Base-by-base conservation (phyloP, 2,329 filamentous ascomycete species). In the Cladosporium sp. region DNA sequence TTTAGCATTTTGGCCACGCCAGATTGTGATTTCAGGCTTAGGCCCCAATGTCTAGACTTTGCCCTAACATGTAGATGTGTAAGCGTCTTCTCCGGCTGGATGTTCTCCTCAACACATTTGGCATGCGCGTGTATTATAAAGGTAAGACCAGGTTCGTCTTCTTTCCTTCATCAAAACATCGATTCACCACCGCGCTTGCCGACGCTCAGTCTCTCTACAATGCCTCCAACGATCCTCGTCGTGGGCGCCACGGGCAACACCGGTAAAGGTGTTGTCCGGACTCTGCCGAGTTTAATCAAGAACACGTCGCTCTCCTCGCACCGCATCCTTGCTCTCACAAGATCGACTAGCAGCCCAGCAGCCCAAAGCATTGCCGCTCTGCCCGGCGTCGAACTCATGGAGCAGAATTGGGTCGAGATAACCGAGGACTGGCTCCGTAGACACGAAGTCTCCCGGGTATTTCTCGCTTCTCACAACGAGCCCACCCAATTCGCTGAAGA, bases 401-500 rank as follows among this genome's bases (percentile, higher is more conserved):
- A 72, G 43, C 35, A 68, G 16, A 63, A 66, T 57, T 72, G 71
- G 72, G 54, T 65, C 34, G 64, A 70, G 0, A 71, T 74, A 43
- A 70, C 61, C 5, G n/a, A 65, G 4, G 63, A 65, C 38, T 75
- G 72, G 73, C 67, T 75, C n/a, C 66, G 59, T 2, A 52, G 68
- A 10, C 61, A 69, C 5, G 45, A 68, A 3, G 67, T 75, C 1
- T 60, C 52, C 9, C 59, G 69, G 18, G 68, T 63, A 1, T 75
- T 73, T 49, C 68, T 75, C 41, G 72, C 73, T 16, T 57, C 71
- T 0, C 70, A 73, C 57, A 66, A 64, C 45, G 53, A 66, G 9
- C 67, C 70, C 0, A 66, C 52, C 3, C 68, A 73, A 14, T 75
- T 75, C 46, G 61, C 67, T 28, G 69, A 74, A 28, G 72, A 75